These are phyloP conservation scores for Tetrapisispora fleetii DNA, from an alignment of 805 yeast species.

Conservation along the genomic window DNA sequence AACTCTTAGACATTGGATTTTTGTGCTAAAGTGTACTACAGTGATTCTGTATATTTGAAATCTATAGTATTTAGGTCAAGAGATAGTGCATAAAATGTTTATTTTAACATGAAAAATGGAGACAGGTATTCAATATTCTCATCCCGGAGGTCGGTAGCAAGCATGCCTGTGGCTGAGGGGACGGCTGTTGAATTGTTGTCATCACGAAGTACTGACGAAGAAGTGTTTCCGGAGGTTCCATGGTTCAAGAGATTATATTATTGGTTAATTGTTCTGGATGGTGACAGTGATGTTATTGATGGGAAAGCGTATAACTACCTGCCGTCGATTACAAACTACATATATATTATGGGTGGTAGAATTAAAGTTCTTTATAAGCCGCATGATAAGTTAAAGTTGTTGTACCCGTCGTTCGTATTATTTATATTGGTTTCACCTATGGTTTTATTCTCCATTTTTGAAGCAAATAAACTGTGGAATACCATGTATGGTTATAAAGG, in stretches of 20 bases:
- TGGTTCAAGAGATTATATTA: constrained; percentile 4
- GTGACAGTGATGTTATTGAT: constrained; percentile 9
- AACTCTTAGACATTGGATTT: too few relatives aligned
- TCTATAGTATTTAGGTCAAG: too few relatives aligned
- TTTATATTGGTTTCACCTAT: constrained; percentile 34
- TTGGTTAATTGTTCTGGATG: constrained; percentile 21
- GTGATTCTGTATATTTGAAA: too few relatives aligned
- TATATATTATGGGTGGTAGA: constrained; percentile 60
- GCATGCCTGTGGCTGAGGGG: too few relatives aligned
- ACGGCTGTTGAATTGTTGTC: too few relatives aligned
- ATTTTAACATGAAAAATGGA: neutral
- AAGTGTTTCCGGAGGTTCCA: neutral
- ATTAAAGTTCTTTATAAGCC: constrained; percentile 36
- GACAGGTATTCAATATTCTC: neutral
- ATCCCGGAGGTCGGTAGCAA: neutral
- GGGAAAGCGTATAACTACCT: constrained; percentile 15
- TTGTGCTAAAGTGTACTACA: too few relatives aligned
- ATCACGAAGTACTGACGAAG: too few relatives aligned
- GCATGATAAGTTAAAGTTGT: constrained; percentile 32
- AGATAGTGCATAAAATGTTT: neutral
- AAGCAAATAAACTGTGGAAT: constrained; percentile 26
- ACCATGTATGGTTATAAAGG: constrained; percentile 13
- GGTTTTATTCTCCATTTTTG: constrained; percentile 45
- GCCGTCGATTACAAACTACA: constrained; percentile 28
- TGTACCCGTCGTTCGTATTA: constrained; percentile 19